Conservation (phyloP, 2,329 filamentous ascomycete species). For the Gyromitra esculenta region DNA sequence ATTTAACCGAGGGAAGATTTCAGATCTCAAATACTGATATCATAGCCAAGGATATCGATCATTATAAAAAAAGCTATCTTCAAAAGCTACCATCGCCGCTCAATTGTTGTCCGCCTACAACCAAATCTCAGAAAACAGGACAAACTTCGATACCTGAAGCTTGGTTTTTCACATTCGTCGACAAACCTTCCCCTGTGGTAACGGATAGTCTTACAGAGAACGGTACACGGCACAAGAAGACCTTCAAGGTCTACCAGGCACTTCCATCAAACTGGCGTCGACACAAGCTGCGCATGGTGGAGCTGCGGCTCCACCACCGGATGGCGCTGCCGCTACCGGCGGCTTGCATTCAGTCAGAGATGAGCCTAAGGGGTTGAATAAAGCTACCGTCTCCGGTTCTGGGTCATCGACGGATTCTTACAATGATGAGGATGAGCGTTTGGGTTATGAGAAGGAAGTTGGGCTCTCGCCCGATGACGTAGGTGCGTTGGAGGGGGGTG, state of each 20-base stretch:
- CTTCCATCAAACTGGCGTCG: slow-evolving; percentile 30
- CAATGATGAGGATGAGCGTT: slow-evolving; percentile 18
- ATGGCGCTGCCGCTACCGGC: neutral
- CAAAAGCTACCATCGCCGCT: neutral
- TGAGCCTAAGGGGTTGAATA: neutral
- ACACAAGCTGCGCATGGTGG: slow-evolving; percentile 15
- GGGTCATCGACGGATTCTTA: slow-evolving; percentile 27
- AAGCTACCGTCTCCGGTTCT: neutral
- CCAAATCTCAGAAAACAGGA: neutral
- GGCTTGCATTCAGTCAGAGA: neutral
- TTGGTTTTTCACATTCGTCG: neutral
- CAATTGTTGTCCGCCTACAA: neutral
- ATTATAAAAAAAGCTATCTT: neutral
- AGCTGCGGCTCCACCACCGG: slow-evolving; percentile 20
- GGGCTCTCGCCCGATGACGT: slow-evolving; percentile 8
- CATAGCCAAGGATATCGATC: slow-evolving; percentile 20
- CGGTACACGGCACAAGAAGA: neutral
- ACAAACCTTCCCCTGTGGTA: neutral
- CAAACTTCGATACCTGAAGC: neutral
- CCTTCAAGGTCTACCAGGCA: neutral
- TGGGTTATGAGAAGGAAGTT: slow-evolving; percentile 22
- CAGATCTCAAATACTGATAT: slow-evolving; percentile 28
- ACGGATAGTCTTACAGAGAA: neutral
- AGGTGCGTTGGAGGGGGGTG: slow-evolving; percentile 31
- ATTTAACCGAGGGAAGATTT: slow-evolving; percentile 16